Evolutionary conservation across 306 rosid species (phyloP).

Genomic region (Carpinus viminea): DNA sequence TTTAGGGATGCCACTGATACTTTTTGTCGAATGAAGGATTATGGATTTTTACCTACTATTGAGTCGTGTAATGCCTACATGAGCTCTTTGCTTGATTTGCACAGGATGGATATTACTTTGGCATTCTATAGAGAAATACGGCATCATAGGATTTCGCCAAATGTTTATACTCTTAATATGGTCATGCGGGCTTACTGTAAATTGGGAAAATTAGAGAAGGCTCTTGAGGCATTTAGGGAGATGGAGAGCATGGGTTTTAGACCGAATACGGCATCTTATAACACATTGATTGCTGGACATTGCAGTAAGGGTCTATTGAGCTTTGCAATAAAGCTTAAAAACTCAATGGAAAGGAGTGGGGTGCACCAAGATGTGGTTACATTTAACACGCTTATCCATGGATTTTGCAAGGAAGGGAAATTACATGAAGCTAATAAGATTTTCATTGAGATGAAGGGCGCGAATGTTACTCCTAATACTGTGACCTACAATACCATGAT

Average conservation of each 20-base stretch:
- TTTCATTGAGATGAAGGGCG: too few relatives aligned
- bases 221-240: slow-evolving; percentile 45
- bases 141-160: slow-evolving; percentile 45
- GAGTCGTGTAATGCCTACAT: slow-evolving; percentile 76
- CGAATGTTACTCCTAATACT: too few relatives aligned
- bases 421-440: too few relatives aligned
- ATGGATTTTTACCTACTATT: slow-evolving; percentile 68
- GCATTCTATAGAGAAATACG: slow-evolving; percentile 54
- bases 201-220: slow-evolving; percentile 62
- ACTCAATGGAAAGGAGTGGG: too few relatives aligned
- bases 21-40: slow-evolving; percentile 63
- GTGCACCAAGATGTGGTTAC: too few relatives aligned
- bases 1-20: slow-evolving; percentile 57
- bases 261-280: slow-evolving; percentile 50
- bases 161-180: slow-evolving; percentile 71
- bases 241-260: slow-evolving; percentile 69
- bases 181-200: slow-evolving; percentile 65
- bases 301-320: too few relatives aligned
- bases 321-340: too few relatives aligned
- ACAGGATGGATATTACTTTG: slow-evolving; percentile 56
- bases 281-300: too few relatives aligned
- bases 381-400: too few relatives aligned
- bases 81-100: slow-evolving; percentile 59
- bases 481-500: too few relatives aligned
- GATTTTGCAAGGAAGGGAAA: too few relatives aligned